Evolutionary conservation across 106 monocot species (phyloP).

Genomic region (Agapanthus africanus): DNA sequence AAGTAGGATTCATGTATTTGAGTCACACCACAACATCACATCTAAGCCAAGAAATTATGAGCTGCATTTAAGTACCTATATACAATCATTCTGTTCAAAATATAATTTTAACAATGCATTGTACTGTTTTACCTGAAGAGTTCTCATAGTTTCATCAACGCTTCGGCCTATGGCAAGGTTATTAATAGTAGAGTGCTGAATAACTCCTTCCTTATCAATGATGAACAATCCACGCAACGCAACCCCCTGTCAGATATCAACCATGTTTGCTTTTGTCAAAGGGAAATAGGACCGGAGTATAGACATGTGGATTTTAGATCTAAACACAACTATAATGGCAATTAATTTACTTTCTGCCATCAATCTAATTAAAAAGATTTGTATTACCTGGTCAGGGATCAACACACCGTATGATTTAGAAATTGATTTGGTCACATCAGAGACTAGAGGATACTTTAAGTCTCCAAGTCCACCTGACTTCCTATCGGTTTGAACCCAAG

Average conservation of each 20-base stretch:
- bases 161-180: constrained; percentile 89
- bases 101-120: background rate
- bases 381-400: constrained; percentile 72
- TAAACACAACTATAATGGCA: too few species aligned
- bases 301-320: too few species aligned
- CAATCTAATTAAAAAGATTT: background rate
- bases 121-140: constrained; percentile 99
- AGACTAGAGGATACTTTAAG: constrained; percentile 79
- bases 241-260: constrained; percentile 52
- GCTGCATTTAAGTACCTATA: too few species aligned
- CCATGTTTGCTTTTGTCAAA: too few species aligned
- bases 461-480: constrained; percentile 96
- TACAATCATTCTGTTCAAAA: too few species aligned
- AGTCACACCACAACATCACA: too few species aligned
- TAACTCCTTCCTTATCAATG: constrained; percentile 93
- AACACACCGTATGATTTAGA: constrained; percentile 76
- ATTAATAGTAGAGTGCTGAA: constrained; percentile 92
- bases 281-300: too few species aligned
- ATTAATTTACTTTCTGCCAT: too few species aligned
- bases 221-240: constrained; percentile 84
- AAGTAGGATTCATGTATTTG: too few species aligned
- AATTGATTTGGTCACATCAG: constrained; percentile 87
- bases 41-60: too few species aligned
- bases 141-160: constrained; percentile 88
- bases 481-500: constrained; percentile 90